Evolutionary conservation across 495 filamentous ascomycete genomes (phyloP).

Genomic region (Xylaria longipes): DNA sequence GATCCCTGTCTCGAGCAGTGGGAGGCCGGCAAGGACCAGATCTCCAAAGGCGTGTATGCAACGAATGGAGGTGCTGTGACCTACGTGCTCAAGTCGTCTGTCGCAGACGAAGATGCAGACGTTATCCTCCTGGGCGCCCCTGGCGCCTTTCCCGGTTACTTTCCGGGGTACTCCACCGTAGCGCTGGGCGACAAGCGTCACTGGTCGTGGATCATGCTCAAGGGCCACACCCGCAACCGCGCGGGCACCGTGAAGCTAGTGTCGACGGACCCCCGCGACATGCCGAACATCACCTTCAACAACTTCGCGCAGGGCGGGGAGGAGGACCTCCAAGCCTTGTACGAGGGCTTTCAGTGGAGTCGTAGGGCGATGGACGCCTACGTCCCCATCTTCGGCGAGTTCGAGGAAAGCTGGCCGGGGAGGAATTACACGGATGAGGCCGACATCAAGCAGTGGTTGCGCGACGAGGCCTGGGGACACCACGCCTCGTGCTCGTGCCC

Average conservation of each 20-base stretch:
- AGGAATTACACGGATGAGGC: constrained; percentile 39
- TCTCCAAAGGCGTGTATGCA: constrained; percentile 56
- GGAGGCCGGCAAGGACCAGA: constrained; percentile 38
- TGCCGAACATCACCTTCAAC: constrained; percentile 51
- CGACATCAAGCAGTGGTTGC: constrained; percentile 47
- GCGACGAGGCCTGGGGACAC: constrained; percentile 55
- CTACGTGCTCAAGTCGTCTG: constrained; percentile 53
- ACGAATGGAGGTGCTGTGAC: constrained; percentile 54
- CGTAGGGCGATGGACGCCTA: constrained; percentile 44
- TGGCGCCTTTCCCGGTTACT: constrained; percentile 47
- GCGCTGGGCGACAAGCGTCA: constrained; percentile 32
- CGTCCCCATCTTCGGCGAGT: constrained; percentile 42
- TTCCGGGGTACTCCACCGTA: constrained; percentile 21
- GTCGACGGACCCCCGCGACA: constrained; percentile 50
- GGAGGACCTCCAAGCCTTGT: constrained; percentile 49
- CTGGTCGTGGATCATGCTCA: constrained; percentile 49
- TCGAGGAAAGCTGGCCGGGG: constrained; percentile 51
- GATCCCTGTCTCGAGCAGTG: constrained; percentile 60
- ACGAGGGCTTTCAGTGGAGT: constrained; percentile 49
- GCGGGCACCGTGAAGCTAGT: constrained; percentile 49
- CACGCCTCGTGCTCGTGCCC: constrained; percentile 56
- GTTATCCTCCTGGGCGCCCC: constrained; percentile 31
- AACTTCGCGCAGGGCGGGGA: constrained; percentile 40
- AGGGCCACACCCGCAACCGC: constrained; percentile 46
- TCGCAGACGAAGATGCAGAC: constrained; percentile 33